Evolutionary conservation across 2,329 filamentous ascomycete genomes (phyloP), one percentile per base, ranked within the genome.

Genomic region (Paecilomyces variotii): DNA sequence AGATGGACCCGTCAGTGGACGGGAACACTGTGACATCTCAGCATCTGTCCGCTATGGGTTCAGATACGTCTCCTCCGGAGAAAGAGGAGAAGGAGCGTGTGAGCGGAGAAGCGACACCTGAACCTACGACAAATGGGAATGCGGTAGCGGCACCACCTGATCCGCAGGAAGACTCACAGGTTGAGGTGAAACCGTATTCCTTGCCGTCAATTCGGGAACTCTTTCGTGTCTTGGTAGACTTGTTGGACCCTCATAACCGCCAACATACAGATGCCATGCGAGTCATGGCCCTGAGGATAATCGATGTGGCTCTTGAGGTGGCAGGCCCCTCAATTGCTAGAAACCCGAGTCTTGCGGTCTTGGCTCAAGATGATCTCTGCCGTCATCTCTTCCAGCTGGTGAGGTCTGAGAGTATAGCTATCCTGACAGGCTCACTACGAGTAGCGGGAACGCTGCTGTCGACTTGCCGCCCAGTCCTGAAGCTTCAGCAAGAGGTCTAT

Each of bases 321-420:
- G 91, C 94, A 1, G 94, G 94, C 0, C 93, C 94, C 3, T 96
- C 92, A 6, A 97, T 99, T 70, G 90, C 92, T 54, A 89, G 89
- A 62, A 94, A 99, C 71, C 92, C 93, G 4, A 90, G 89, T 59
- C 79, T 99, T 56, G 92, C 93, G 10, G 85, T 84, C 3, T 83
- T 99, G 58, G 94, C 94, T 0, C 91, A 96, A 72, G 93, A 99
- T 72, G 90, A 91, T 26, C 80, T 99, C 26, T 99, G 95, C 72
- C 89, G 90, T 62, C 91, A 96, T 73, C 81, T 99, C 9, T 99
- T 99, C 78, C 95, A 99, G 76, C 84, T 99, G 28, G 92, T 97
- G 49, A 85, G 93, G 60, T 97, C 92, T 4, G 95, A 99, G 67
- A 97, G 96, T 67, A 94, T 97, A 84, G 88, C 90, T 10, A 91